Evolutionary conservation across 805 yeast genomes (phyloP).

Genomic region (Jamesozyma lodderae): DNA sequence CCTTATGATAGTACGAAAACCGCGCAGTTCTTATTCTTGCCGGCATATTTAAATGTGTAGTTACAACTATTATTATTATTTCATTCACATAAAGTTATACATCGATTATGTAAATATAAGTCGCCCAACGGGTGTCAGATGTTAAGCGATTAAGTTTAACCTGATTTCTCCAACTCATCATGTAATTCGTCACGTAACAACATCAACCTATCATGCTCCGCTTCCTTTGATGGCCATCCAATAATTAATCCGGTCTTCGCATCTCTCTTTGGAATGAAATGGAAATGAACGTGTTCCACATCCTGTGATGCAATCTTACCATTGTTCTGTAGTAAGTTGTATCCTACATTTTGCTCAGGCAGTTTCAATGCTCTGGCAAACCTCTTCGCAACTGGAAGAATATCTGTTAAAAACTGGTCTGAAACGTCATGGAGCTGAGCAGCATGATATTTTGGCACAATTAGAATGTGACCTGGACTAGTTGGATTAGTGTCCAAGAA

Average conservation of each 20-base stretch:
- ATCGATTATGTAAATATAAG: too few species aligned
- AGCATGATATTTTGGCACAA: slow-evolving; percentile 90
- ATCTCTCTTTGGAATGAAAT: slow-evolving; percentile 82
- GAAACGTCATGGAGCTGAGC: slow-evolving; percentile 86
- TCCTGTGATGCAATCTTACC: slow-evolving; percentile 91
- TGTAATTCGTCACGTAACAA: background rate
- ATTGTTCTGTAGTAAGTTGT: slow-evolving; percentile 85
- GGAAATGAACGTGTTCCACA: slow-evolving; percentile 95
- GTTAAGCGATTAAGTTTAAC: too few species aligned
- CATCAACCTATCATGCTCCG: slow-evolving; percentile 32
- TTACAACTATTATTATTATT: too few species aligned
- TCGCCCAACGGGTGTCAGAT: too few species aligned
- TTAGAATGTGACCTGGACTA: slow-evolving; percentile 77
- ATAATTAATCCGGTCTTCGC: slow-evolving; percentile 66
- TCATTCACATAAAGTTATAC: too few species aligned
- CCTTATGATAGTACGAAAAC: too few species aligned
- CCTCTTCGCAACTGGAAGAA: slow-evolving; percentile 85
- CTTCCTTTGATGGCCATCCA: slow-evolving; percentile 84
- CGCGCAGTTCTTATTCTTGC: too few species aligned
- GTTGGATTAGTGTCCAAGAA: slow-evolving; percentile 92
- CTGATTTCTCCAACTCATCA: background rate
- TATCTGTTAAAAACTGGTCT: slow-evolving; percentile 77
- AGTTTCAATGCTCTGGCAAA: slow-evolving; percentile 64
- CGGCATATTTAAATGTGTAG: too few species aligned
- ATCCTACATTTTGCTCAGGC: slow-evolving; percentile 54